Evolutionary conservation across 2,329 filamentous ascomycete species (phyloP).

Genomic region (Neonectria hederae): DNA sequence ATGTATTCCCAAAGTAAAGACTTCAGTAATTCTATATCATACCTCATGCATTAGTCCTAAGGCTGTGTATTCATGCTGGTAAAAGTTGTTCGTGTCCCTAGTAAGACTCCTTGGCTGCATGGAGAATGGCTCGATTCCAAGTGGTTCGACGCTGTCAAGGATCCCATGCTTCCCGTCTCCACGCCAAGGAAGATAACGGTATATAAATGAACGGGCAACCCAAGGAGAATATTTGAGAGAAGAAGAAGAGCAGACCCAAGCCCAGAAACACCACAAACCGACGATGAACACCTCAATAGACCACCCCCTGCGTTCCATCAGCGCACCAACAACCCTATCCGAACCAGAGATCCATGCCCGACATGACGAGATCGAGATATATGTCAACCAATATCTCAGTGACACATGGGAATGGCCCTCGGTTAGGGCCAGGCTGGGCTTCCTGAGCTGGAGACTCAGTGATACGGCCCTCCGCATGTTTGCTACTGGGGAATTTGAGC

Average conservation of each 20-base stretch:
- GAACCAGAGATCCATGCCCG: conserved; percentile 16
- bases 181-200: neutral
- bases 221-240: neutral
- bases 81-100: no score
- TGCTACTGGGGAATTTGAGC: conserved; percentile 12
- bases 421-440: conserved; percentile 8
- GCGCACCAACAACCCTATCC: conserved; percentile 14
- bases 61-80: no score
- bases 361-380: conserved; percentile 17
- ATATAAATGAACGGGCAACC: neutral
- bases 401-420: conserved; percentile 24
- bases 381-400: conserved; percentile 13
- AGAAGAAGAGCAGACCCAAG: neutral
- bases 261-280: neutral
- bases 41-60: no score
- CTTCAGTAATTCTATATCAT: no score
- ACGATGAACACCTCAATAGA: conserved; percentile 1
- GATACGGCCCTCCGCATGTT: conserved; percentile 23
- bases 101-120: neutral
- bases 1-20: no score
- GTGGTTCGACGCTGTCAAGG: neutral
- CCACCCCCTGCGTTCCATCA: conserved; percentile 18
- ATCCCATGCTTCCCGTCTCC: neutral
- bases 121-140: no score
- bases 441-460: conserved; percentile 24